Conservation (phyloP, 257 asterid genomes). For the Asclepias syriaca region DNA sequence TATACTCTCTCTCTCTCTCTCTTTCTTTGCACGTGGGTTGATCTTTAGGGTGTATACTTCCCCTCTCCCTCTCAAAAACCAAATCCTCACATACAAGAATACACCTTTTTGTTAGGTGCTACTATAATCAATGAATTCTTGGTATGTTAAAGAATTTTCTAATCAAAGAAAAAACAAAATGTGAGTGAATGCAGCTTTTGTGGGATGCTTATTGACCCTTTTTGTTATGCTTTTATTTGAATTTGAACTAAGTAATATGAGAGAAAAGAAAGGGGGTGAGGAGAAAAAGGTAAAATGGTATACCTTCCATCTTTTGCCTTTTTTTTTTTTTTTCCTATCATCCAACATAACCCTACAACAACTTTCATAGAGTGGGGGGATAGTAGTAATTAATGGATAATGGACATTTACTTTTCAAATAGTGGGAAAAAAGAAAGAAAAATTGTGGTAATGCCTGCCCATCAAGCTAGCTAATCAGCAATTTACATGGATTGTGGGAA, state of each 20-base stretch:
- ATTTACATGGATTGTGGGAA: constrained; percentile 8
- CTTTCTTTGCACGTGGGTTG: constrained; percentile 8
- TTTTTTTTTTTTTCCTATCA: not conserved
- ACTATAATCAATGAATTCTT: not conserved
- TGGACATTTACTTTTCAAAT: not conserved
- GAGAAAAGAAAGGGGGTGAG: too few relatives aligned
- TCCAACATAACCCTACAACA: not conserved
- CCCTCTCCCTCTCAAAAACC: not conserved
- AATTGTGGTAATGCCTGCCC: not conserved
- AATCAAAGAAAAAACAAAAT: too few relatives aligned
- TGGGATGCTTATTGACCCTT: not conserved
- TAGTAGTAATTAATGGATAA: not conserved
- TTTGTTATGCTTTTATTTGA: not conserved
- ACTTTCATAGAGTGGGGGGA: not conserved
- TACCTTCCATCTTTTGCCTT: not conserved
- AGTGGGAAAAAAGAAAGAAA: not conserved
- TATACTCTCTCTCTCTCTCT: not conserved
- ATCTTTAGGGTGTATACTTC: not conserved
- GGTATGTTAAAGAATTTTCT: not conserved
- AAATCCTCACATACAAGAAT: not conserved
- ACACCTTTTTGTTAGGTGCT: not conserved
- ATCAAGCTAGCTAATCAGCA: too few relatives aligned
- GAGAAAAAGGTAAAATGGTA: not conserved
- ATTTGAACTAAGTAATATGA: not conserved
- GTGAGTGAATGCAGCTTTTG: not conserved